Evolutionary conservation across 2,329 filamentous ascomycete genomes (phyloP).

Genomic region (Fusarium fujikuroi): DNA sequence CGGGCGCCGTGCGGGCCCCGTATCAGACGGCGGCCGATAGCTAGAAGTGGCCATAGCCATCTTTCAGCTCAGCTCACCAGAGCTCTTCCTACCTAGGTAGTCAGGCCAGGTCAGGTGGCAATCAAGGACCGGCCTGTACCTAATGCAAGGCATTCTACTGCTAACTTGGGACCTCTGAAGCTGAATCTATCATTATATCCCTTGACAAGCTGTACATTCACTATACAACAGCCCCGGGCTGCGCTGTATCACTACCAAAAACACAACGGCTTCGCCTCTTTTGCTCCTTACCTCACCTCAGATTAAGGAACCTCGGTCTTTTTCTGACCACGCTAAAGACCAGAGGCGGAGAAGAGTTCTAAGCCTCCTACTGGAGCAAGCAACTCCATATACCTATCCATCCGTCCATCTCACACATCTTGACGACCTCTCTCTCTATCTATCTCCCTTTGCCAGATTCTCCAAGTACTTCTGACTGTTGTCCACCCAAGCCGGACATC

Average conservation of each 20-base stretch:
- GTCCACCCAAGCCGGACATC: not conserved
- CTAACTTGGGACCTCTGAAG: not conserved
- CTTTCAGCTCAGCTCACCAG: constrained; percentile 9
- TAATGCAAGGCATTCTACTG: not conserved
- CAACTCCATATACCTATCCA: constrained; percentile 8
- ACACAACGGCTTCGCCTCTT: constrained; percentile 22
- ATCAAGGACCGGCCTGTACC: constrained; percentile 1
- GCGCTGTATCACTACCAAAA: not conserved
- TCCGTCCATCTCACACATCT: constrained; percentile 14
- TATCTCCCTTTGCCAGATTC: not conserved
- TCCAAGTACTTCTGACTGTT: not conserved
- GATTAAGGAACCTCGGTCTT: constrained; percentile 14
- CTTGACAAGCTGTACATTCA: not conserved
- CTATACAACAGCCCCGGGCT: not conserved
- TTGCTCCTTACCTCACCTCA: constrained; percentile 14
- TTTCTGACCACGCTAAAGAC: constrained; percentile 15
- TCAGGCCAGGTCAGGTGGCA: constrained; percentile 22
- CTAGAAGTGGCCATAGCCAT: constrained; percentile 3
- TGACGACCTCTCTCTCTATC: not conserved
- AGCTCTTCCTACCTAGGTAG: not conserved
- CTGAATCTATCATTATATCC: constrained; percentile 3
- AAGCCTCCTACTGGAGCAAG: constrained; percentile 26
- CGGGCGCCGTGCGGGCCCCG: constrained; percentile 14
- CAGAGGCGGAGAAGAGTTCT: constrained; percentile 32
- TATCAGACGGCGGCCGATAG: constrained; percentile 20